These are phyloP conservation scores for Colletotrichum theobromicola DNA, from an alignment of 2,329 filamentous ascomycete species.

Conservation along the genomic window DNA sequence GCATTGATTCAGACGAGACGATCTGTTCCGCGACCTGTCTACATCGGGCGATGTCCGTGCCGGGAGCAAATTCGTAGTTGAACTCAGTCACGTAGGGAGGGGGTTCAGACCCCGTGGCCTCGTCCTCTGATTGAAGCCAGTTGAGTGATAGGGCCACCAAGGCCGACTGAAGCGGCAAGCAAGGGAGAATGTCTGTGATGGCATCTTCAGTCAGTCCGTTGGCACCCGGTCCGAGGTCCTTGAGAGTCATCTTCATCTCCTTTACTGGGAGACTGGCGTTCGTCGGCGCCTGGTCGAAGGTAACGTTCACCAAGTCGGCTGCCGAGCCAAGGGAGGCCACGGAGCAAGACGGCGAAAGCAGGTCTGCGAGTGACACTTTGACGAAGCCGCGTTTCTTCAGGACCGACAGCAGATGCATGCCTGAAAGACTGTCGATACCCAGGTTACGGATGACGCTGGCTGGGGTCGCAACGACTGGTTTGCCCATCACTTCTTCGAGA, in stretches of 20 bases:
- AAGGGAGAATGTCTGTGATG: background rate
- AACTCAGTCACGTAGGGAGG: too few relatives aligned
- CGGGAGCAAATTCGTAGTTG: background rate
- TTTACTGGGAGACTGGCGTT: background rate
- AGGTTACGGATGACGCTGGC: background rate
- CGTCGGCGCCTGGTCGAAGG: background rate
- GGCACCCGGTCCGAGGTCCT: background rate
- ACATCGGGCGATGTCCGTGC: background rate
- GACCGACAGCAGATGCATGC: background rate
- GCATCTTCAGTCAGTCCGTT: background rate
- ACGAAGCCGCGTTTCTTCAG: background rate
- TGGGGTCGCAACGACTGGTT: background rate
- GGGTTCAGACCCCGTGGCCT: background rate
- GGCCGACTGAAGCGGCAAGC: background rate
- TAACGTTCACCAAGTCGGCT: background rate
- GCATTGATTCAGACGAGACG: background rate
- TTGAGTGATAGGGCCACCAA: background rate
- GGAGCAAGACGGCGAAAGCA: background rate
- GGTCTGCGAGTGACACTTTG: background rate
- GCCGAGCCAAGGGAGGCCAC: background rate
- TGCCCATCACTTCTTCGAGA: too few relatives aligned
- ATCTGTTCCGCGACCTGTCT: background rate
- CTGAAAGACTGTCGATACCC: background rate
- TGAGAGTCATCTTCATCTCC: background rate
- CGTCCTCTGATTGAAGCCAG: background rate